Percentiles rank a stretch among this genome's conserved stretches.
Evolutionary conservation across 441 rosid species (phyloP).

Genomic region (Aleurites moluccanus): DNA sequence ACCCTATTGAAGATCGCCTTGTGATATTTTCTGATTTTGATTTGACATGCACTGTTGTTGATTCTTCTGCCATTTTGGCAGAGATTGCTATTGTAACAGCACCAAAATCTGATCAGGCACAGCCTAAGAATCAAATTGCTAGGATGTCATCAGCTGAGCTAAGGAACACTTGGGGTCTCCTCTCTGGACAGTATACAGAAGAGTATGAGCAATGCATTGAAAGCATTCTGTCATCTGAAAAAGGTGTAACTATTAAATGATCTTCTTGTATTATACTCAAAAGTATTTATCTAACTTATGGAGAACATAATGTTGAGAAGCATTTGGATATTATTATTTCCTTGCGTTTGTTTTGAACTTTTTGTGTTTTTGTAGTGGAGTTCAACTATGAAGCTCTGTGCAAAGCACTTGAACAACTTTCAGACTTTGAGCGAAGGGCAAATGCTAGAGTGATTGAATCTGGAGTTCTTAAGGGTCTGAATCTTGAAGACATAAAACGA

Average conservation of each 20-base stretch:
- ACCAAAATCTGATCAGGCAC: constrained; percentile 67
- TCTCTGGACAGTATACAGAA: constrained; percentile 80
- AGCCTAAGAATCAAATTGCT: constrained; percentile 46
- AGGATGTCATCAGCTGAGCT: constrained; percentile 79
- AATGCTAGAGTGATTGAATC: constrained; percentile 80
- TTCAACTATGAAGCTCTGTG: constrained; percentile 64
- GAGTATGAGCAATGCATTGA: constrained; percentile 90
- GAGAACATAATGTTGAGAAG: constrained; percentile 3
- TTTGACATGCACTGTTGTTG: constrained; percentile 88
- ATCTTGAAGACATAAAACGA: constrained; percentile 77
- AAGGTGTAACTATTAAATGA: constrained; percentile 43
- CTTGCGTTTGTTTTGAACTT: constrained; percentile 2
- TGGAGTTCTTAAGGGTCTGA: constrained; percentile 77
- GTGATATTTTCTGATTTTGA: constrained; percentile 93
- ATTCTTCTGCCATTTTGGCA: constrained; percentile 96
- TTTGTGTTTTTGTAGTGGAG: constrained; percentile 46
- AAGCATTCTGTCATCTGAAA: constrained; percentile 57
- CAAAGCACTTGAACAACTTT: constrained; percentile 67
- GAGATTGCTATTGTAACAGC: constrained; percentile 94
- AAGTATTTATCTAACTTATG: not conserved
- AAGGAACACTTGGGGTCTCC: constrained; percentile 70
- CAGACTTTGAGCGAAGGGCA: constrained; percentile 70
- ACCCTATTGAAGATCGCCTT: constrained; percentile 50
- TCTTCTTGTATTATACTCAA: constrained; percentile 10
- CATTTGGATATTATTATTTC: constrained; percentile 9